Base-by-base conservation (phyloP, 2,329 filamentous ascomycete species). In the Dryadomyces sulphureus region DNA sequence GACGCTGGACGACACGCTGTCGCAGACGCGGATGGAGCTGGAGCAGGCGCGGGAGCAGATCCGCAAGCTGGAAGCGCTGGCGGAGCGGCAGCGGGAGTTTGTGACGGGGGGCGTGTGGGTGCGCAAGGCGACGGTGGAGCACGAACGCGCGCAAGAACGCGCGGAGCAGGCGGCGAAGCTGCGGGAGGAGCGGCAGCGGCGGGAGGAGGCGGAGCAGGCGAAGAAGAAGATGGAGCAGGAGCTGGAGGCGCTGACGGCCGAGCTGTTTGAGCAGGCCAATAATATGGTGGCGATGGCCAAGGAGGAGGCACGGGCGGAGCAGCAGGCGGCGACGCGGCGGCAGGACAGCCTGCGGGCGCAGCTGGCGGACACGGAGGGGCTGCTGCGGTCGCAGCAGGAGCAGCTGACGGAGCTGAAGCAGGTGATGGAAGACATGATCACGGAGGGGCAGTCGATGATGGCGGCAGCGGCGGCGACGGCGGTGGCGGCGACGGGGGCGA, bases 191-290 rank as follows among this genome's bases (percentile, higher is more conserved):
- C 78, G 70, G 55, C 72, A 67, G 42, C 69, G 76, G 53, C 75
- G 81, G n/a, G 61, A 68, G 7, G 73, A 79, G 40, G 75, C 75
- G 11, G 83, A 89, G 57, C 79, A 77, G 60, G 84, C 86, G 47
- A 94, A 92, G 68, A 85, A 83, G 62, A 80, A 80, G 52, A 94
- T 95, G 25, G 92, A 98, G 61, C 80, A 84, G 54, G 92, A 98
- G 62, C 67, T 98, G 40, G 92, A 96, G 64, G 85, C 79, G 45
- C 64, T 98, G 52, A 96, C 92, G 0, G 80, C 87, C 1, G 88
- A 87, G 24, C 72, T 98, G n/a, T 98, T 98, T 52, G 88, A 96
- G 59, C 90, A 98, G 68, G 92, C 92, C 43, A 96, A 98, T 66
- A 89, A 84, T 71, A 96, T 98, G 90, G 92, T 98, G 45, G 85